A percentile compares a stretch with the other conserved stretches of the same genome.
Evolutionary conservation across 164 flowering plant species (phyloP).

Genomic region (Sedum album): DNA sequence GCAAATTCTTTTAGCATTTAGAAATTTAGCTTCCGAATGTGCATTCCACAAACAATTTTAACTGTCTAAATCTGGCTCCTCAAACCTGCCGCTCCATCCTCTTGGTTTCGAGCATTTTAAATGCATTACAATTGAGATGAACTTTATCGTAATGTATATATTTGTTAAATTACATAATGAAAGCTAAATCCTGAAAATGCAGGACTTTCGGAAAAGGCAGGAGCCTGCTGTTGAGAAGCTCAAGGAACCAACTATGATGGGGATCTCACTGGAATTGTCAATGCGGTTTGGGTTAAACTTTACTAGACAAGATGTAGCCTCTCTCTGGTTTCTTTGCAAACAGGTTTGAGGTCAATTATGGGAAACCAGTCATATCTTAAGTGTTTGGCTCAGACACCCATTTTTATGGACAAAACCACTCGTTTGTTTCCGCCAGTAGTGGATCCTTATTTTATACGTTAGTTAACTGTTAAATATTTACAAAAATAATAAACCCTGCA

Average conservation of each 20-base stretch:
- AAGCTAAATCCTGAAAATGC: constrained; percentile 13
- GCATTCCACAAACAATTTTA: background rate
- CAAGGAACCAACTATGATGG: constrained; percentile 68
- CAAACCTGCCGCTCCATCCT: background rate
- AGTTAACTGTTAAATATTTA: too few relatives aligned
- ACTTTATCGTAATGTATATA: background rate
- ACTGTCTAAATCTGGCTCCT: background rate
- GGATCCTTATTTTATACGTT: too few relatives aligned
- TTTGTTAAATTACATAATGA: background rate
- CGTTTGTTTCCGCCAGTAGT: too few relatives aligned
- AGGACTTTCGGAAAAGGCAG: constrained; percentile 55
- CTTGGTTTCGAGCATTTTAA: too few relatives aligned
- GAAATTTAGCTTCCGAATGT: background rate
- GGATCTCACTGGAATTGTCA: constrained; percentile 40
- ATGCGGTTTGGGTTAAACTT: constrained; percentile 58
- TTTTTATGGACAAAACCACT: too few relatives aligned
- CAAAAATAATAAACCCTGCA: too few relatives aligned
- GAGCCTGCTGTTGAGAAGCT: constrained; percentile 77
- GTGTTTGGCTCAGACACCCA: too few relatives aligned
- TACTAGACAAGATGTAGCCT: constrained; percentile 50
- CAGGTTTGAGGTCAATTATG: constrained; percentile 58
- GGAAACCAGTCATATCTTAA: too few relatives aligned
- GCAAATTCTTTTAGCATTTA: background rate
- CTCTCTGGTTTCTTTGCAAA: constrained; percentile 91
- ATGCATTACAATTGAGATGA: background rate